Percentiles rank a stretch among this genome's conserved stretches.
These are phyloP conservation scores for Hymenoscyphus repandus DNA, from an alignment of 2,329 filamentous ascomycete species.

Conservation along the genomic window DNA sequence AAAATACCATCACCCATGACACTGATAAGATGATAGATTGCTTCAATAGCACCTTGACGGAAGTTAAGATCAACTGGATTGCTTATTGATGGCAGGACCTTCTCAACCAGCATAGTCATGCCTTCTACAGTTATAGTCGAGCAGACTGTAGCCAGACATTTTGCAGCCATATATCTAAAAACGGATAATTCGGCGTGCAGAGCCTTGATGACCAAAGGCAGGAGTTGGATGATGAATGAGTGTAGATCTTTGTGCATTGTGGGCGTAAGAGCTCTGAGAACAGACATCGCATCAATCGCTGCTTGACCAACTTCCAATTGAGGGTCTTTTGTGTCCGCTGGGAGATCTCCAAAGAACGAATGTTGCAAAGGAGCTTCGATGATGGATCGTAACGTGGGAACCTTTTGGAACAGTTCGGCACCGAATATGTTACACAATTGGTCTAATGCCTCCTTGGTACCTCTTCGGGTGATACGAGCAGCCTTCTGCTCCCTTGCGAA, in stretches of 20 bases:
- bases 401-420: conserved; percentile 67
- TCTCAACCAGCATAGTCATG: conserved; percentile 93
- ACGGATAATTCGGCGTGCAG: conserved; percentile 85
- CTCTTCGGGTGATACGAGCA: conserved; percentile 83
- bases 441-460: conserved; percentile 90
- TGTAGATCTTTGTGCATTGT: conserved; percentile 73
- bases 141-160: conserved; percentile 95
- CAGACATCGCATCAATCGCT: conserved; percentile 89
- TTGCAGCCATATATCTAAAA: conserved; percentile 92
- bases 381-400: conserved; percentile 73
- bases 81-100: conserved; percentile 85
- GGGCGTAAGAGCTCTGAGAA: conserved; percentile 87
- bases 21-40: conserved; percentile 92
- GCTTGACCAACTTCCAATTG: conserved; percentile 79
- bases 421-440: conserved; percentile 80
- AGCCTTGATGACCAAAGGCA: conserved; percentile 82
- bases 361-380: conserved; percentile 76
- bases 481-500: conserved; percentile 86
- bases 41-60: conserved; percentile 91
- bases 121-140: conserved; percentile 92
- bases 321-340: conserved; percentile 66
- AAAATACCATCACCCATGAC: conserved; percentile 97
- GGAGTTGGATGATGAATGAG: conserved; percentile 73
- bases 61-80: conserved; percentile 84
- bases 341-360: conserved; percentile 69